Percentiles rank a stretch among this genome's conserved stretches.
These are phyloP conservation scores for Parastagonospora nodorum DNA, from an alignment of 2,329 filamentous ascomycete species.

Conservation along the genomic window DNA sequence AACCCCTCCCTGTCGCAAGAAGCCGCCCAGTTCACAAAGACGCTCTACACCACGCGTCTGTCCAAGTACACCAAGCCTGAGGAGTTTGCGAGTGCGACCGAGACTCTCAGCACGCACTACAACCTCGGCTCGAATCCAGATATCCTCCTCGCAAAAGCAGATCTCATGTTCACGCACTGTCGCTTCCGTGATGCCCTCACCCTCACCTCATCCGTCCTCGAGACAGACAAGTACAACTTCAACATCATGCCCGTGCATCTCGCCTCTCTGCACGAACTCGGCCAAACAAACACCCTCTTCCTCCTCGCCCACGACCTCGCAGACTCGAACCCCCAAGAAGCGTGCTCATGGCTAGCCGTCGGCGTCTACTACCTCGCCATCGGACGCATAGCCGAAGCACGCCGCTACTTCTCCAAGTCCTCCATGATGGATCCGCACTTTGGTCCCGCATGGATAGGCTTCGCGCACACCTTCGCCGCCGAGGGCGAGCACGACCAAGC, in stretches of 20 bases:
- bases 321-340: slow-evolving; percentile 87
- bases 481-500: slow-evolving; percentile 98
- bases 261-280: slow-evolving; percentile 86
- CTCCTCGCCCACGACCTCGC: slow-evolving; percentile 90
- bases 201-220: slow-evolving; percentile 82
- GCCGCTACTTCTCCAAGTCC: slow-evolving; percentile 95
- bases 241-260: slow-evolving; percentile 87
- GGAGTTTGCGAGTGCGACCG: slow-evolving; percentile 82
- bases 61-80: slow-evolving; percentile 92
- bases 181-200: slow-evolving; percentile 85
- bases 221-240: slow-evolving; percentile 87
- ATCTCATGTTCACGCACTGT: slow-evolving; percentile 92
- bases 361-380: slow-evolving; percentile 94
- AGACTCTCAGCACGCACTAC: slow-evolving; percentile 93
- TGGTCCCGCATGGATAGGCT: slow-evolving; percentile 97
- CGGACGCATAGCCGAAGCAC: slow-evolving; percentile 86
- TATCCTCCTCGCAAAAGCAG: slow-evolving; percentile 85
- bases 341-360: slow-evolving; percentile 91
- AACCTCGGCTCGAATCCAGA: slow-evolving; percentile 85
- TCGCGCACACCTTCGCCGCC: slow-evolving; percentile 96
- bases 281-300: slow-evolving; percentile 86
- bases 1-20: slow-evolving; percentile 76
- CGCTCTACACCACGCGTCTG: slow-evolving; percentile 92
- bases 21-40: slow-evolving; percentile 90
- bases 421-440: slow-evolving; percentile 98